Evolutionary conservation across 768 basidiomycete species (phyloP).

Genomic region (Terana coerulea): DNA sequence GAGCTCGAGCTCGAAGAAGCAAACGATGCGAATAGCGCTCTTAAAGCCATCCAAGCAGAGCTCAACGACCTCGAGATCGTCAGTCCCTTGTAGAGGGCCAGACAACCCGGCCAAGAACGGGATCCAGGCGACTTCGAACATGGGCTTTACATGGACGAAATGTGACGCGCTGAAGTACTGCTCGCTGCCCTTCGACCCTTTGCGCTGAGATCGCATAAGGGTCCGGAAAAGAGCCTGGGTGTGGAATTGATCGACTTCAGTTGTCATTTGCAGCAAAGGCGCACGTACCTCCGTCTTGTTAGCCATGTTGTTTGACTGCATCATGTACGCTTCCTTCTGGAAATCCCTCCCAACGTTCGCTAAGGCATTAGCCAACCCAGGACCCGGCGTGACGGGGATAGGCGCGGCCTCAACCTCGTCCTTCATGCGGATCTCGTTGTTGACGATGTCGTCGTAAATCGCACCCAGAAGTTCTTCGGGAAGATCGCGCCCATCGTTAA

Average conservation of each 20-base stretch:
- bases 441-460: conserved; percentile 89
- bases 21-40: conserved; percentile 93
- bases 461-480: conserved; percentile 76
- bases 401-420: conserved; percentile 80
- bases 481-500: conserved; percentile 87
- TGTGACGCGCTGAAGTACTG: conserved; percentile 97
- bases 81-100: conserved; percentile 90
- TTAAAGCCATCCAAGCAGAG: conserved; percentile 95
- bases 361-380: conserved; percentile 78
- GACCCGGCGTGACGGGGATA: conserved; percentile 40
- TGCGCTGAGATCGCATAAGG: conserved; percentile 89
- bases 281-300: conserved; percentile 87
- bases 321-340: conserved; percentile 92
- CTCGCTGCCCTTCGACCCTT: conserved; percentile 69
- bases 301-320: conserved; percentile 95
- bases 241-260: background rate
- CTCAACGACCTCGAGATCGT: conserved; percentile 89
- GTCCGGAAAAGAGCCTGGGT: conserved; percentile 84
- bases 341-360: conserved; percentile 91
- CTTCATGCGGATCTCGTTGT: conserved; percentile 97
- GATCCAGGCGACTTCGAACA: conserved; percentile 99
- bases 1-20: conserved; percentile 94
- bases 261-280: background rate
- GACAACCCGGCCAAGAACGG: conserved; percentile 95
- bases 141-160: conserved; percentile 93